phyloP scores from a whole-genome alignment of 805 yeast genomes.

The Myxozyma sirexii region DNA sequence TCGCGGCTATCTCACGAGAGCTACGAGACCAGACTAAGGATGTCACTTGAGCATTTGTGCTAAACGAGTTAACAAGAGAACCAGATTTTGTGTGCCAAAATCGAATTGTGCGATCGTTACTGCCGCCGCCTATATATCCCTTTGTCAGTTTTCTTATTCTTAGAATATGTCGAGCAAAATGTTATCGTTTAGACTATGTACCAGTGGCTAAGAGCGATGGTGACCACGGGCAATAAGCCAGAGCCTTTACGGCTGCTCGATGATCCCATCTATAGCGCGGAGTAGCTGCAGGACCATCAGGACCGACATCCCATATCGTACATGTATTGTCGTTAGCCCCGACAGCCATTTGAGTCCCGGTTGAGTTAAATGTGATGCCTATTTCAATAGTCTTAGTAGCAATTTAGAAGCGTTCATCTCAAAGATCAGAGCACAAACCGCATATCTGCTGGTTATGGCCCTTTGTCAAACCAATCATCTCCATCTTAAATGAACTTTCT shows the following conservation, averaged over 20 bases:
- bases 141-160: background rate
- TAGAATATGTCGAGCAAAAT: background rate
- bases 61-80: conserved; percentile 58
- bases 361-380: conserved; percentile 64
- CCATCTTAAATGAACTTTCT: background rate
- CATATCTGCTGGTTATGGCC: conserved; percentile 40
- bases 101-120: conserved; percentile 73
- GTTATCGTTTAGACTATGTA: conserved; percentile 6
- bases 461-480: conserved; percentile 17
- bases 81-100: conserved; percentile 89
- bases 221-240: conserved; percentile 91
- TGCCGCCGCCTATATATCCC: conserved; percentile 72
- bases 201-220: conserved; percentile 71
- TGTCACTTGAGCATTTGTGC: conserved; percentile 75
- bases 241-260: conserved; percentile 85
- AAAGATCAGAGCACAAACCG: conserved; percentile 26
- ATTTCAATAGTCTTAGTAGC: background rate
- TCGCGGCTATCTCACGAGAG: conserved; percentile 67
- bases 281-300: conserved; percentile 48
- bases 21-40: conserved; percentile 74
- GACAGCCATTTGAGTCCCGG: conserved; percentile 62
- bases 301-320: conserved; percentile 67
- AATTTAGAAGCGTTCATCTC: background rate
- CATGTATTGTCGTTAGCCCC: conserved; percentile 87
- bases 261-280: conserved; percentile 57